These are phyloP conservation scores for Talaromyces wortmannii DNA, from an alignment of 495 filamentous ascomycete species.

Conservation along the genomic window DNA sequence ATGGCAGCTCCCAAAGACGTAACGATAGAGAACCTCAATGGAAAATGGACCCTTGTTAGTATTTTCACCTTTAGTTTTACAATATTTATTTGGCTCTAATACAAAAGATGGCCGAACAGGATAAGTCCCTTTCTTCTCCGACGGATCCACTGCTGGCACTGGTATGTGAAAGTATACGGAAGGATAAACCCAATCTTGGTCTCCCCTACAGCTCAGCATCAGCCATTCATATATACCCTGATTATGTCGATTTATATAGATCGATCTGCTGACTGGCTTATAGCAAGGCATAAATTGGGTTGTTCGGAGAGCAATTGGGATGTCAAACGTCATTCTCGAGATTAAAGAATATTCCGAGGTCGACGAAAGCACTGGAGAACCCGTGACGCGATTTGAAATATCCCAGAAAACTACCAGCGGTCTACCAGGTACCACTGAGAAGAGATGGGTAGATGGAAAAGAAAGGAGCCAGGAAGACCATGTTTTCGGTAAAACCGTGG, in stretches of 20 bases:
- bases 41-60: constrained; percentile 50
- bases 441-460: constrained; percentile 61
- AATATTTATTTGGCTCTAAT: not conserved
- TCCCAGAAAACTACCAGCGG: constrained; percentile 70
- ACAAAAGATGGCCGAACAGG: constrained; percentile 37
- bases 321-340: constrained; percentile 65
- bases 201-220: not conserved
- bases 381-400: constrained; percentile 67
- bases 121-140: constrained; percentile 68
- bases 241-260: not conserved
- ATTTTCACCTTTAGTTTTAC: not conserved
- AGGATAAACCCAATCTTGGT: not conserved
- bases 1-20: constrained; percentile 78
- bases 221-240: not conserved
- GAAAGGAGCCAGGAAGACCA: constrained; percentile 67
- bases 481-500: constrained; percentile 70
- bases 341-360: constrained; percentile 54
- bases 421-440: constrained; percentile 64
- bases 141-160: constrained; percentile 65
- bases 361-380: constrained; percentile 15
- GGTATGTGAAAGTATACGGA: constrained; percentile 21
- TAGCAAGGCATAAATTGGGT: constrained; percentile 79
- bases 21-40: constrained; percentile 66
- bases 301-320: constrained; percentile 63
- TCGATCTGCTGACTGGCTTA: not conserved